Evolutionary conservation across 108 stramenopile genomes (phyloP), one percentile per base, ranked within the genome.

Genomic region (Fragilaria radians): DNA sequence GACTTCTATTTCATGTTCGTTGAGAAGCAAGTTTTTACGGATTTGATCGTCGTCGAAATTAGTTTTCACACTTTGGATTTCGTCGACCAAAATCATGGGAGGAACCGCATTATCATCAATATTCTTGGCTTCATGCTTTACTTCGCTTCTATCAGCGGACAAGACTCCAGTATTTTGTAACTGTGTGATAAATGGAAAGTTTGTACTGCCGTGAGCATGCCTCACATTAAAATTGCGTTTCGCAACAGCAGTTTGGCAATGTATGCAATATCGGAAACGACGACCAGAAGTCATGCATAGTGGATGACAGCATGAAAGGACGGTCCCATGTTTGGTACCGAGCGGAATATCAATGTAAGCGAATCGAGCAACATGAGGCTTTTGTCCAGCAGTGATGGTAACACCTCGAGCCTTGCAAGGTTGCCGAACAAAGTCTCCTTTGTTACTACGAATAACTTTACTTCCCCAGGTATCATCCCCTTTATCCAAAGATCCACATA

Each of bases 261-360:
- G 36, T 7, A 14, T 42, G n/a, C 56, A 57, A 28, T 42, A 57
- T 28, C 56, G 56, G 56, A 57, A 57, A 18, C 56, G 56, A 33
- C 56, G 32, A 7, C 56, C 56, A 19, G 21, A 22, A 18, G 24
- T 18, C 5, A 45, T 21, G 56, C 56, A 57, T 7, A 45, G 14
- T 21, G 42, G 34, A 45, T 57, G 32, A 19, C 34, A 32, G 23
- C 56, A 57, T 7, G 42, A n/a, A 5, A 57, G 28, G 28, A 57
- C 28, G 7, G 23, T 33, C 18, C 56, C 56, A 19, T 57, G 56
- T 19, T 18, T 7, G 30, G 56, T 7, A 18, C 23, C 56, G 5
- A 21, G 28, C 7, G 56, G 56, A 19, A 57, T 45, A 7, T 57
- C 56, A 45, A 57, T 42, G 30, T 42, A 57, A 19, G 56, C 56